A percentile compares a stretch with the other conserved stretches of the same genome.
These are phyloP conservation scores for Claviceps arundinis DNA, from an alignment of 2,329 filamentous ascomycete species.

Conservation along the genomic window DNA sequence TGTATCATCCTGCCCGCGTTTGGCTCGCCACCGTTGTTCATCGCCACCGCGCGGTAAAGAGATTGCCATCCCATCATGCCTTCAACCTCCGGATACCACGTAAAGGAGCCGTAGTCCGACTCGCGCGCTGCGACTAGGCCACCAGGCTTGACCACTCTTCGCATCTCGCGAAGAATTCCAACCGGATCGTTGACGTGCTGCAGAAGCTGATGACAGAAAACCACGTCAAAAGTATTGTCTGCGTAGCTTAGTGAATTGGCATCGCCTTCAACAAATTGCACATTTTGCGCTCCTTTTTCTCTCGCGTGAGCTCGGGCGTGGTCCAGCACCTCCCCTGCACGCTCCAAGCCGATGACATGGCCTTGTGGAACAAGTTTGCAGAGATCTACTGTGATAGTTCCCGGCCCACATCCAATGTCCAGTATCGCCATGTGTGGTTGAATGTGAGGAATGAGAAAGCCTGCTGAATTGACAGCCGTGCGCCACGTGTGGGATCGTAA, in stretches of 20 bases:
- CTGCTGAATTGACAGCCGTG: constrained; percentile 28
- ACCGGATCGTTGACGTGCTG: constrained; percentile 24
- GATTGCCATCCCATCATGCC: constrained; percentile 10
- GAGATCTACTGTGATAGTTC: constrained; percentile 31
- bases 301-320: constrained; percentile 16
- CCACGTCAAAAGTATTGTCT: constrained; percentile 26
- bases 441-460: constrained; percentile 27
- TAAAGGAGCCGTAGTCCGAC: constrained; percentile 9
- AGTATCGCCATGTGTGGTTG: constrained; percentile 25
- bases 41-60: constrained; percentile 9
- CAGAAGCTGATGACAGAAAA: constrained; percentile 26
- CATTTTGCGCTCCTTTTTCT: constrained; percentile 17
- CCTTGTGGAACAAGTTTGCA: constrained; percentile 23
- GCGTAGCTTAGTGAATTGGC: constrained; percentile 19
- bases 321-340: constrained; percentile 18
- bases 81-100: constrained; percentile 12
- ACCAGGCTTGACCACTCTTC: constrained; percentile 25
- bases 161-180: constrained; percentile 23
- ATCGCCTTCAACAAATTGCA: constrained; percentile 19
- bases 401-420: constrained; percentile 35
- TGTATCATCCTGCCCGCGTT: constrained; percentile 12
- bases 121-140: constrained; percentile 24
- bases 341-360: constrained; percentile 25
- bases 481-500: constrained; percentile 25
- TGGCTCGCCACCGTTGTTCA: constrained; percentile 10